A percentile compares a stretch with the other conserved stretches of the same genome.
phyloP scores from a whole-genome alignment of 805 yeast species.

The Saccharomycopsis fibuligera region DNA sequence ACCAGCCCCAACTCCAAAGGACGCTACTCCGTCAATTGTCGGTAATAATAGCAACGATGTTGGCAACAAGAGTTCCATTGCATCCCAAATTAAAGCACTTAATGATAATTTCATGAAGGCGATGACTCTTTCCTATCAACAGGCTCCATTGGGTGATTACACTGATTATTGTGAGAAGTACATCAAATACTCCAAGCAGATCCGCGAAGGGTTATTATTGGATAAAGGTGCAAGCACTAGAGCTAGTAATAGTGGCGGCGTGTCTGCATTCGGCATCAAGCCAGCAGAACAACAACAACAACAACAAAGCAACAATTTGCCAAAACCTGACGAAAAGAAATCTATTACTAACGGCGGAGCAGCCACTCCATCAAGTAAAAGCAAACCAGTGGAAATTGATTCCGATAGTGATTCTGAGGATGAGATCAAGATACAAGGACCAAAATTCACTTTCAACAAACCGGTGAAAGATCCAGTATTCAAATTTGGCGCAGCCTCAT shows the following conservation, averaged over 20 bases:
- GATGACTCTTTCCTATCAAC: constrained; percentile 8
- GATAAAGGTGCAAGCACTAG: not conserved
- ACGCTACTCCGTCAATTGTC: not conserved
- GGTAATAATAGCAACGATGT: not conserved
- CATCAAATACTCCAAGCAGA: constrained; percentile 17
- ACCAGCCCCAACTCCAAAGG: not conserved
- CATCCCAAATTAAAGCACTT: constrained; percentile 21
- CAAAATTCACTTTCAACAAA: constrained; percentile 8
- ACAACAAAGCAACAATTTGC: not conserved
- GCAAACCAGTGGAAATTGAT: not conserved
- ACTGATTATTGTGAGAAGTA: constrained; percentile 20
- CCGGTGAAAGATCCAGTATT: constrained; percentile 1
- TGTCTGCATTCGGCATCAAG: no score
- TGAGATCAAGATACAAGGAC: constrained; percentile 18
- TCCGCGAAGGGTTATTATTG: constrained; percentile 3
- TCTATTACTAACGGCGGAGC: not conserved
- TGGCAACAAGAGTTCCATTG: constrained; percentile 4
- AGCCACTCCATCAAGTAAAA: not conserved
- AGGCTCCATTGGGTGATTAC: constrained; percentile 21
- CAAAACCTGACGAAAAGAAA: not conserved
- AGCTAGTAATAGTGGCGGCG: not conserved
- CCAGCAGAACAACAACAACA: no score
- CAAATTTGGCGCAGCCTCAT: constrained; percentile 9
- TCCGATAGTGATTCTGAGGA: constrained; percentile 5
- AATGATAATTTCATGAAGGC: constrained; percentile 19